Evolutionary conservation across 2,329 filamentous ascomycete genomes (phyloP).

Genomic region (Rhynchosporium agropyri): DNA sequence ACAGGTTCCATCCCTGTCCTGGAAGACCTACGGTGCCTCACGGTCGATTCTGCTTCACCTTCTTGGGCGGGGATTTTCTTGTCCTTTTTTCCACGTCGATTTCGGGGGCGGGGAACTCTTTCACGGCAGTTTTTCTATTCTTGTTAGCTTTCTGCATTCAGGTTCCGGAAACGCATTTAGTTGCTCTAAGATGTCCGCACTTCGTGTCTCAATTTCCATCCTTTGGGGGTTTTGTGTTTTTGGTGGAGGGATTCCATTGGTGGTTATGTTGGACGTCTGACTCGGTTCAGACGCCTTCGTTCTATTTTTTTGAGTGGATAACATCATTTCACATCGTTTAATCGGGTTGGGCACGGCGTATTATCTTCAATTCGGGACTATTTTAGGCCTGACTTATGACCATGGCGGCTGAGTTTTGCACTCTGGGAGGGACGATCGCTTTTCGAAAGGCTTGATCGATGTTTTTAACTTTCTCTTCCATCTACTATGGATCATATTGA

Average conservation of each 20-base stretch:
- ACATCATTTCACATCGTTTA: not conserved
- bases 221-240: not conserved
- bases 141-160: not conserved
- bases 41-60: slow-evolving; percentile 5
- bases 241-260: not conserved
- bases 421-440: slow-evolving; percentile 8
- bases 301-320: not conserved
- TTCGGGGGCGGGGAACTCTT: slow-evolving; percentile 8
- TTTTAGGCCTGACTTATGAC: slow-evolving; percentile 13
- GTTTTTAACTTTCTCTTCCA: not conserved
- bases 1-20: slow-evolving; percentile 18
- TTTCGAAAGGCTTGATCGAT: slow-evolving; percentile 13
- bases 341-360: slow-evolving; percentile 5
- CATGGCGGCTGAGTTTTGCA: not conserved
- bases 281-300: not conserved
- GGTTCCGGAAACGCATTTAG: slow-evolving; percentile 1
- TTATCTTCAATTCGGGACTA: not conserved
- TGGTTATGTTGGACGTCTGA: not conserved
- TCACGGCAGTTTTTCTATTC: not conserved
- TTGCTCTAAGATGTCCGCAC: slow-evolving; percentile 14
- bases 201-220: not conserved
- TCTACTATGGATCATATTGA: not conserved
- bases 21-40: slow-evolving; percentile 18
- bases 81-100: not conserved
- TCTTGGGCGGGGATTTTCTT: not conserved